phyloP scores from a whole-genome alignment of 768 basidiomycete genomes.

The Kwoniella sp. region DNA sequence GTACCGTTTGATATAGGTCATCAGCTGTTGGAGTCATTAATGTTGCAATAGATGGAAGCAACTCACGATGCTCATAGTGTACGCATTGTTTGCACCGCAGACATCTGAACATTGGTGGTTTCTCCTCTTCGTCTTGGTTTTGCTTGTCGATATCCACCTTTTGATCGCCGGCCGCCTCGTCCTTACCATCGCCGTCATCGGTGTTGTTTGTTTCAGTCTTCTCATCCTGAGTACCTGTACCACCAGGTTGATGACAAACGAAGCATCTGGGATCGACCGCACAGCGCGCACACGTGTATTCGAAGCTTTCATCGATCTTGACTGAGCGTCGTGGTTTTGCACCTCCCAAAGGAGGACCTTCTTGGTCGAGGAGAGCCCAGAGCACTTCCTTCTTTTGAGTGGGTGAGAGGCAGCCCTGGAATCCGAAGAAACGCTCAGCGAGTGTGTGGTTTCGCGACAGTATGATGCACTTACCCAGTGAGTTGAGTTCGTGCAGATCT shows the following conservation, averaged over 20 bases:
- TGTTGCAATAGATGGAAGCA: neutral
- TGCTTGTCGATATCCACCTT: conserved; percentile 56
- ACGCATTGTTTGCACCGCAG: conserved; percentile 76
- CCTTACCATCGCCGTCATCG: neutral
- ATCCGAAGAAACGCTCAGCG: neutral
- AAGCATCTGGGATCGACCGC: conserved; percentile 32
- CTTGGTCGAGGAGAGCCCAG: conserved; percentile 17
- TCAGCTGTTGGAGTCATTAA: too few relatives aligned
- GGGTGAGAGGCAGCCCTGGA: conserved; percentile 37
- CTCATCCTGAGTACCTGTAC: neutral
- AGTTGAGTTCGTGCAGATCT: conserved; percentile 31
- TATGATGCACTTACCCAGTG: conserved; percentile 41
- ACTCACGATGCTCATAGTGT: conserved; percentile 71
- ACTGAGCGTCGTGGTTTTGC: conserved; percentile 29
- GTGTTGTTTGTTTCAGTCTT: neutral
- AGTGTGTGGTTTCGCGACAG: neutral
- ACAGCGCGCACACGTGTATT: conserved; percentile 37
- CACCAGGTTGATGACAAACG: conserved; percentile 33
- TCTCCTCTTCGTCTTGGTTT: conserved; percentile 10
- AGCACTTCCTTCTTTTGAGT: conserved; percentile 36
- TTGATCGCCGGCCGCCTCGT: conserved; percentile 54
- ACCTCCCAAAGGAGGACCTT: conserved; percentile 34
- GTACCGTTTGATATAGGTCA: neutral
- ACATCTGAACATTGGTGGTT: conserved; percentile 72
- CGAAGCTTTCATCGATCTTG: conserved; percentile 36